A percentile compares a stretch with the other conserved stretches of the same genome.
Conservation (phyloP, 306 rosid species). For the Casuarina cunninghamiana region DNA sequence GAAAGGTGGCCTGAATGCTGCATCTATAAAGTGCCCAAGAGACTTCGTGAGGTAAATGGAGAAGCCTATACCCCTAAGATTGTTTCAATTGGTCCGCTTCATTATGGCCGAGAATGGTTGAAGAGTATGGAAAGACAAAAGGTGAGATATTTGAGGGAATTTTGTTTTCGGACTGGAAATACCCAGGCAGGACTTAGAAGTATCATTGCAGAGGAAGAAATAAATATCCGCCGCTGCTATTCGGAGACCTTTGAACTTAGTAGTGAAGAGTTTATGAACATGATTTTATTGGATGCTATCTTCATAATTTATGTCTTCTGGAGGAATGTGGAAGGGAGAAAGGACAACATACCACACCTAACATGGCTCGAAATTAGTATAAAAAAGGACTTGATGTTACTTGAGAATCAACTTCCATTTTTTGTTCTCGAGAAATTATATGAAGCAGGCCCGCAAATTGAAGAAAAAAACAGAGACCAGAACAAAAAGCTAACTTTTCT, state of each 20-base stretch:
- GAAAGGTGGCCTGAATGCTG: not conserved
- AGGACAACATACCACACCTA: constrained; percentile 12
- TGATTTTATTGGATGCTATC: constrained; percentile 22
- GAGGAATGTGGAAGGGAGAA: not conserved
- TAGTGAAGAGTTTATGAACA: not conserved
- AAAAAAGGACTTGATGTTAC: constrained; percentile 20
- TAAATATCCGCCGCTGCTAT: not conserved
- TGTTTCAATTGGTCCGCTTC: constrained; percentile 27
- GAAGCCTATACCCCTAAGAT: constrained; percentile 27
- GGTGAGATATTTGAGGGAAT: not conserved
- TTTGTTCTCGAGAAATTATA: constrained; percentile 10
- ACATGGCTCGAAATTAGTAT: constrained; percentile 26
- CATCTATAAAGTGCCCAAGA: constrained; percentile 25
- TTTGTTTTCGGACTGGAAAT: not conserved
- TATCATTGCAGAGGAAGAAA: not conserved
- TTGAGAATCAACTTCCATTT: constrained; percentile 38
- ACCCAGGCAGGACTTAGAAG: not conserved
- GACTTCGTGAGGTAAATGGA: constrained; percentile 22
- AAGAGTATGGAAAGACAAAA: constrained; percentile 3
- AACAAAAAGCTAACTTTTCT: not conserved
- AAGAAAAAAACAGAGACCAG: too few relatives aligned
- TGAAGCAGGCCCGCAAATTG: not conserved
- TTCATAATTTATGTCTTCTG: constrained; percentile 31
- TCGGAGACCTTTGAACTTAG: not conserved
- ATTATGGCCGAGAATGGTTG: not conserved